Conservation (phyloP, 2,329 filamentous ascomycete genomes). For the Knufia fluminis region DNA sequence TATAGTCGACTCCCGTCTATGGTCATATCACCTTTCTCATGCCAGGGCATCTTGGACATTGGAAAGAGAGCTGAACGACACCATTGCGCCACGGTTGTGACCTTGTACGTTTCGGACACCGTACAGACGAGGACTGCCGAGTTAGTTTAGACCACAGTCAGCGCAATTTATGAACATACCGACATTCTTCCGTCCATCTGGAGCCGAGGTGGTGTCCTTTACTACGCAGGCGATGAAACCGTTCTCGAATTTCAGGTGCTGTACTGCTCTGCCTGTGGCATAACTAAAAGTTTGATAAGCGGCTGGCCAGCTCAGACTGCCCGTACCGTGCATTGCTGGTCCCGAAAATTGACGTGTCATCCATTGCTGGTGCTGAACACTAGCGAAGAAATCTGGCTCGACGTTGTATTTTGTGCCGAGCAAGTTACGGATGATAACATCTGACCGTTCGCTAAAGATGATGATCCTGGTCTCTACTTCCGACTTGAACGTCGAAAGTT, state of each 20-base stretch:
- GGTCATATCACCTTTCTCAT: background rate
- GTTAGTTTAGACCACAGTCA: background rate
- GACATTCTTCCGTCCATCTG: background rate
- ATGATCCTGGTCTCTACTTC: no score
- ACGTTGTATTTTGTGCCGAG: no score
- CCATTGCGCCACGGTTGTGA: background rate
- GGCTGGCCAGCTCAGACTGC: no score
- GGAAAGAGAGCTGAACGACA: background rate
- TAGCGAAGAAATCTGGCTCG: no score
- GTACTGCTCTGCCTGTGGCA: background rate
- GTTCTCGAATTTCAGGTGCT: background rate
- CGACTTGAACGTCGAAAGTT: no score
- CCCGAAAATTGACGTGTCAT: no score
- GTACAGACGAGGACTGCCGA: background rate
- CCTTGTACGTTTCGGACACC: background rate
- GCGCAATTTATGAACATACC: background rate
- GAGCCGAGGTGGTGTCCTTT: background rate
- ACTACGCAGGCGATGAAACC: background rate
- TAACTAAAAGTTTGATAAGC: background rate
- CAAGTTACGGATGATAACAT: no score
- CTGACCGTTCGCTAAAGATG: no score
- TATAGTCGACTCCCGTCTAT: background rate
- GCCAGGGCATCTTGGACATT: background rate
- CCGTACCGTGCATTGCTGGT: no score
- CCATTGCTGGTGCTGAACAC: no score